Conservation (phyloP, 2,329 filamentous ascomycete genomes). For the Thyridium curvatum region DNA sequence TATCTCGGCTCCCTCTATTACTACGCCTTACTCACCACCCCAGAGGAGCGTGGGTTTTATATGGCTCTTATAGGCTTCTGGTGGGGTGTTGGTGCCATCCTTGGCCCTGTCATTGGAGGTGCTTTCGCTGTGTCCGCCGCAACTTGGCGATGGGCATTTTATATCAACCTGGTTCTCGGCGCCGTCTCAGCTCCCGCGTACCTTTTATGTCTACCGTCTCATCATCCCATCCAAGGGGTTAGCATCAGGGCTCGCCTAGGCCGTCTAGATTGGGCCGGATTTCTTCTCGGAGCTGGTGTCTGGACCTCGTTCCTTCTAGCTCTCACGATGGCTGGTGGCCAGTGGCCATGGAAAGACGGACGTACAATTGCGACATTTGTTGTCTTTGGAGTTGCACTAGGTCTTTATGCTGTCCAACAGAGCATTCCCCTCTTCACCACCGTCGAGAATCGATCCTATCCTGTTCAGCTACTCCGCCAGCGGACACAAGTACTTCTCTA, state of each 20-base stretch:
- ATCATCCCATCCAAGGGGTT: conserved; percentile 7
- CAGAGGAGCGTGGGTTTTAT: conserved; percentile 2
- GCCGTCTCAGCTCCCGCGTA: conserved; percentile 35
- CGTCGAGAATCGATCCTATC: conserved; percentile 31
- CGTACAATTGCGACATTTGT: conserved; percentile 39
- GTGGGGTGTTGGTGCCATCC: conserved; percentile 6
- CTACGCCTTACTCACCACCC: conserved; percentile 1
- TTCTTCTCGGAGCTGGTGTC: conserved; percentile 32
- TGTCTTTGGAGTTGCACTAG: conserved; percentile 31
- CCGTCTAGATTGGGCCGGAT: conserved; percentile 38
- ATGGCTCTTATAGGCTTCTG: conserved; percentile 3
- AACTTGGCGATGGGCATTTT: conserved; percentile 34
- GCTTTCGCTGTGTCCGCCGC: conserved; percentile 16
- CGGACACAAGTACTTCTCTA: conserved; percentile 34
- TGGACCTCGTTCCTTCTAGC: conserved; percentile 35
- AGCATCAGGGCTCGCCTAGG: conserved; percentile 11
- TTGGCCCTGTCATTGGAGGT: conserved; percentile 12
- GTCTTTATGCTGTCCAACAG: conserved; percentile 37
- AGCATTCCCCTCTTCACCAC: conserved; percentile 31
- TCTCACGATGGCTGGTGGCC: conserved; percentile 39
- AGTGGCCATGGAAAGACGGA: conserved; percentile 39
- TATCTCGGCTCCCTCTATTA: conserved; percentile 19
- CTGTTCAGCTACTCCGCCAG: conserved; percentile 30
- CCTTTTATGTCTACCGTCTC: conserved; percentile 29
- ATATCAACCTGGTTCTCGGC: conserved; percentile 42